Base-by-base conservation (phyloP, 371 early-diverging fungal species). In the Dinochytrium kinnereticum region DNA sequence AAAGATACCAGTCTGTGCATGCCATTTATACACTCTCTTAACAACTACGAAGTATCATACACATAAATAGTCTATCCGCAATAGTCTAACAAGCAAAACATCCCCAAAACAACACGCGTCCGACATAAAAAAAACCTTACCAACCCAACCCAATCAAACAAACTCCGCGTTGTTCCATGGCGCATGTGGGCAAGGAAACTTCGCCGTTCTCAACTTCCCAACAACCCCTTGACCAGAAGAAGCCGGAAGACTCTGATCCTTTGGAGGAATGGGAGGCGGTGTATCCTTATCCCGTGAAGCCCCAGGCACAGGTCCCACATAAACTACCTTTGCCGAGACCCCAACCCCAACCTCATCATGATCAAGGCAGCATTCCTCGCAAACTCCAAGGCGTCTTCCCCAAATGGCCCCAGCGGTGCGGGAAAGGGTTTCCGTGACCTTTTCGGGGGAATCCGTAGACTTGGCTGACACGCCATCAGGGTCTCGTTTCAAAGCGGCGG, bases 131-230 rank as follows among this genome's bases (percentile, higher is more conserved):
- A 44, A 44, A 44, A 44, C 13, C 49, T 21, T 44, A 21, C 49
- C 10, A 44, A 44, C 10, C 49, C 49, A 13, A 13, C 49, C 49
- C 49, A 44, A 44, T 44, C 49, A 44, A 44, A 53, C 55, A 53
- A 53, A 53, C 26, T 53, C 55, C 13, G 26, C 24, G n/a, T 15
- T 26, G 13, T 34, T 61, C 61, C 61, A 61, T 10, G 36, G 34
- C 36, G 24, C 36, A 61, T 61, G 61, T 36, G 61, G 7, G 24
- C 61, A 61, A 10, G 61, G 61, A 34, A 61, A 61, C 61, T 61
- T 61, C 26, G 34, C 34, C 34, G 61, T 61, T 19, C 44, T 44
- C 44, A 19, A 7, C 7, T 44, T 44, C 44, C 44, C 13, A 7
- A 19, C 44, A 7, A 44, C 44, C 44, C 19, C 44, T 44, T 44